Evolutionary conservation across 1,139 yeast species (phyloP).

Genomic region (Lizanozyma gosingica): DNA sequence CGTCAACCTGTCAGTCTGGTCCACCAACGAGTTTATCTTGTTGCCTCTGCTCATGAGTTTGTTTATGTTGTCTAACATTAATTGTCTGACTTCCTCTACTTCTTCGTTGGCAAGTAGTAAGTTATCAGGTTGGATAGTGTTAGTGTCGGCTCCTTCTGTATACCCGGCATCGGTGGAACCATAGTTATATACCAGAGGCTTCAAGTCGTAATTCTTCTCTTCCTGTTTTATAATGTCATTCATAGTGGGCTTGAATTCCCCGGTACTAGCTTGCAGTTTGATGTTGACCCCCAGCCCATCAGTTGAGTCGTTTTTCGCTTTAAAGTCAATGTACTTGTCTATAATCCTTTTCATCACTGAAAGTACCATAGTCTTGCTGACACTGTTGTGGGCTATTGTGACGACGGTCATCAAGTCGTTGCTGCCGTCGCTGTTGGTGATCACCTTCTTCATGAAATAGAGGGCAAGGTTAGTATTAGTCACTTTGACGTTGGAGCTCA

Average conservation of each 20-base stretch:
- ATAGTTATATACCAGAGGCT: constrained; percentile 25
- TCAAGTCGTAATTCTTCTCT: constrained; percentile 36
- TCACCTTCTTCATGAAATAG: constrained; percentile 41
- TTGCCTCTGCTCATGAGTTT: constrained; percentile 75
- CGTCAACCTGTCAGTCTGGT: constrained; percentile 72
- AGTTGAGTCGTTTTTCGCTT: constrained; percentile 11
- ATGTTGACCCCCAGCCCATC: constrained; percentile 11
- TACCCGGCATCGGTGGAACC: constrained; percentile 15
- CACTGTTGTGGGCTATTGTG: constrained; percentile 34
- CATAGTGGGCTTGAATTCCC: constrained; percentile 45
- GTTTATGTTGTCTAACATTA: constrained; percentile 65
- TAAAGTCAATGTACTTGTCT: constrained; percentile 39
- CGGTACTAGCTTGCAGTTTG: constrained; percentile 15
- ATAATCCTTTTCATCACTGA: constrained; percentile 41
- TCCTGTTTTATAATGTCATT: constrained; percentile 43
- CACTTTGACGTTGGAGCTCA: constrained; percentile 18
- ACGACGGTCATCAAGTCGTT: constrained; percentile 44
- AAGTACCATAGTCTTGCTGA: constrained; percentile 37
- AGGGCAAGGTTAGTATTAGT: constrained; percentile 29
- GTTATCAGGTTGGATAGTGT: constrained; percentile 29
- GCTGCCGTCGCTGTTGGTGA: constrained; percentile 34
- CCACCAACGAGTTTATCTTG: constrained; percentile 62
- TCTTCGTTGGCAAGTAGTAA: constrained; percentile 38
- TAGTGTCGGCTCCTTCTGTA: constrained; percentile 10
- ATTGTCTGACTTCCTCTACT: constrained; percentile 43